Percentiles rank a stretch among this genome's conserved stretches.
phyloP scores from a whole-genome alignment of 2,329 filamentous ascomycete genomes.

The Cordyceps fumosorosea region DNA sequence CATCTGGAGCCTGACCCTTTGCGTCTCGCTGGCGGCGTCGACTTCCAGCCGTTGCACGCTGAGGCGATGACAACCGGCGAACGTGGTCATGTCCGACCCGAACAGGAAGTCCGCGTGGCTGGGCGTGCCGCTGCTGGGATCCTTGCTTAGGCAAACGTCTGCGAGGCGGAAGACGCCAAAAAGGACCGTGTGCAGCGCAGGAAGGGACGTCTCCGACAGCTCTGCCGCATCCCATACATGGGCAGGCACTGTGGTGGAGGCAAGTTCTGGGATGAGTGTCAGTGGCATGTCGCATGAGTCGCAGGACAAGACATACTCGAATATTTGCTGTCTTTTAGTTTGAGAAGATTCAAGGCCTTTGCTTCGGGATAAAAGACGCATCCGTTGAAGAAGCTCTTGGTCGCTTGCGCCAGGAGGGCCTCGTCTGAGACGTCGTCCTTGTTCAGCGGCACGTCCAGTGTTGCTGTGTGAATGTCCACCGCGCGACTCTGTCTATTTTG shows the following conservation, averaged over 20 bases:
- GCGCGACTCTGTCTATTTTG: slow-evolving; percentile 14
- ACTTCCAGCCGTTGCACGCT: slow-evolving; percentile 18
- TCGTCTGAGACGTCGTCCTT: slow-evolving; percentile 19
- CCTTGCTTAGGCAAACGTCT: slow-evolving; percentile 11
- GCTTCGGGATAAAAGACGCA: slow-evolving; percentile 23
- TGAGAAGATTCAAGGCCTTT: slow-evolving; percentile 1
- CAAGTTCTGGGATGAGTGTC: not conserved
- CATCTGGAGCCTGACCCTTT: not conserved
- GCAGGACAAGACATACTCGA: not conserved
- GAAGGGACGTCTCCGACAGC: slow-evolving; percentile 17
- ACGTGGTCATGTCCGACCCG: slow-evolving; percentile 19
- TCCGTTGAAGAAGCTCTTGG: slow-evolving; percentile 26
- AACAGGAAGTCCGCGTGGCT: slow-evolving; percentile 26
- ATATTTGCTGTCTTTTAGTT: not conserved
- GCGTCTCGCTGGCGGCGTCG: not conserved
- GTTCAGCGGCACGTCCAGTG: slow-evolving; percentile 17
- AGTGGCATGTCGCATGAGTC: no score
- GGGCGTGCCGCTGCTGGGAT: not conserved
- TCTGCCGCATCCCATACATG: slow-evolving; percentile 18
- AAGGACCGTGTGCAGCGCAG: slow-evolving; percentile 17
- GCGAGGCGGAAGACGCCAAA: slow-evolving; percentile 24
- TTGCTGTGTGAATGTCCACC: slow-evolving; percentile 21
- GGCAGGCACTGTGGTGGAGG: not conserved
- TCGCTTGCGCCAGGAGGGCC: slow-evolving; percentile 22
- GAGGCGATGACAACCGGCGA: slow-evolving; percentile 26